A percentile compares a stretch with the other conserved stretches of the same genome.
Evolutionary conservation across 257 asterid genomes (phyloP).

Genomic region (Solanum etuberosum): DNA sequence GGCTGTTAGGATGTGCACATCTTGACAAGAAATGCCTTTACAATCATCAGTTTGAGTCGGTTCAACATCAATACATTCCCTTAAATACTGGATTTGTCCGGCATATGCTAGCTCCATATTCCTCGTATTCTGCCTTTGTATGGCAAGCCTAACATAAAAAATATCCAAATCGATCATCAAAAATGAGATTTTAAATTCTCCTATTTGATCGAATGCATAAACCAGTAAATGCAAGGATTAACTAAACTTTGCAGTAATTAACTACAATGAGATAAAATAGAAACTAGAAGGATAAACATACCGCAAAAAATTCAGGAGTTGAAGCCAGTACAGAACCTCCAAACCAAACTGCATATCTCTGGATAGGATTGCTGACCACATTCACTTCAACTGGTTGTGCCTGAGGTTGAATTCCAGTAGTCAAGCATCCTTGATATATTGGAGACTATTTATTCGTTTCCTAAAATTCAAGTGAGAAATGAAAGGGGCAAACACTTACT

Average conservation of each 20-base stretch:
- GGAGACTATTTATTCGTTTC: neutral
- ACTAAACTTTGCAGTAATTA: neutral
- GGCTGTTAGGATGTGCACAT: neutral
- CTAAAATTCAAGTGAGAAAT: neutral
- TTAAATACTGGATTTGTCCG: constrained; percentile 90
- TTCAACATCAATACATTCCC: constrained; percentile 70
- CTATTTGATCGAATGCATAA: neutral
- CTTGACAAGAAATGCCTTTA: neutral
- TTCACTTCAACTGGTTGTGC: constrained; percentile 89
- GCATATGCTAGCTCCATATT: constrained; percentile 93
- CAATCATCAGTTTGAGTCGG: constrained; percentile 2
- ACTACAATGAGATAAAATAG: neutral
- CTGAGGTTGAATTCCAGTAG: constrained; percentile 24
- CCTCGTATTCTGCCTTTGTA: constrained; percentile 96
- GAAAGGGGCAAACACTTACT: constrained; percentile 21
- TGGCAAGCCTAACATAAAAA: constrained; percentile 64
- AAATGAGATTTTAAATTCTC: neutral
- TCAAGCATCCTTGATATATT: constrained; percentile 2
- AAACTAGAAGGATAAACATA: constrained; percentile 13
- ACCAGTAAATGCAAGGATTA: neutral
- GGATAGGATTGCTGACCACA: constrained; percentile 88
- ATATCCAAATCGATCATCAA: neutral
- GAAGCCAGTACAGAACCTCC: constrained; percentile 98
- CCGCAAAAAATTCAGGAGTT: constrained; percentile 87
- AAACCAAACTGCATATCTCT: constrained; percentile 97